phyloP scores from a whole-genome alignment of 805 yeast genomes.

The Groenewaldozyma tartarivorans region DNA sequence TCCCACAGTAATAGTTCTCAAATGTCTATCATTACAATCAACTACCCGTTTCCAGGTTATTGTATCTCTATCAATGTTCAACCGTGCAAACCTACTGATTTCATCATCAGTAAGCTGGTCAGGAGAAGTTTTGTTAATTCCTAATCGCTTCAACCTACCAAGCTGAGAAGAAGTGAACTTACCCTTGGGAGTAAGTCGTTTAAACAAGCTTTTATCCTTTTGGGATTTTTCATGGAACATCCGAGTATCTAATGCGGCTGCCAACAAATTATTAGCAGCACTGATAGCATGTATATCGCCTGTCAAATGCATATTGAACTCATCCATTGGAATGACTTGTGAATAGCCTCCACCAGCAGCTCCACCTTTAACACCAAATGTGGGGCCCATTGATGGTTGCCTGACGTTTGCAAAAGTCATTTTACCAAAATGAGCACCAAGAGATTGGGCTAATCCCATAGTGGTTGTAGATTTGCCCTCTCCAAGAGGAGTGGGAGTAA shows the following conservation, averaged over 20 bases:
- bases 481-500: slow-evolving; percentile 96
- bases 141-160: slow-evolving; percentile 66
- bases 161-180: slow-evolving; percentile 71
- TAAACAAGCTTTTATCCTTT: slow-evolving; percentile 68
- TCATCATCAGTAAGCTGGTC: slow-evolving; percentile 72
- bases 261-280: slow-evolving; percentile 85
- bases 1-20: slow-evolving; percentile 83
- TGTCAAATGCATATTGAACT: slow-evolving; percentile 93
- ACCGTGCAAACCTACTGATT: slow-evolving; percentile 60
- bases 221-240: slow-evolving; percentile 91
- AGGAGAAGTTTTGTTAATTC: slow-evolving; percentile 68
- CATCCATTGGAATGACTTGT: slow-evolving; percentile 98
- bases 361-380: slow-evolving; percentile 98
- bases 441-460: slow-evolving; percentile 88
- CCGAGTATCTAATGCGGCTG: slow-evolving; percentile 95
- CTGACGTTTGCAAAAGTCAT: slow-evolving; percentile 89
- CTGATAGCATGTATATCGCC: slow-evolving; percentile 97
- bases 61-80: slow-evolving; percentile 82
- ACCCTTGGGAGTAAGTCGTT: slow-evolving; percentile 76
- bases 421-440: slow-evolving; percentile 78
- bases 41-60: slow-evolving; percentile 90
- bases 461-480: slow-evolving; percentile 98
- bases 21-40: slow-evolving; percentile 87
- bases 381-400: slow-evolving; percentile 98
- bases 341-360: slow-evolving; percentile 99